These are phyloP conservation scores for Chlorella sorokiniana DNA, from an alignment of 139 green algal genomes.

Conservation along the genomic window DNA sequence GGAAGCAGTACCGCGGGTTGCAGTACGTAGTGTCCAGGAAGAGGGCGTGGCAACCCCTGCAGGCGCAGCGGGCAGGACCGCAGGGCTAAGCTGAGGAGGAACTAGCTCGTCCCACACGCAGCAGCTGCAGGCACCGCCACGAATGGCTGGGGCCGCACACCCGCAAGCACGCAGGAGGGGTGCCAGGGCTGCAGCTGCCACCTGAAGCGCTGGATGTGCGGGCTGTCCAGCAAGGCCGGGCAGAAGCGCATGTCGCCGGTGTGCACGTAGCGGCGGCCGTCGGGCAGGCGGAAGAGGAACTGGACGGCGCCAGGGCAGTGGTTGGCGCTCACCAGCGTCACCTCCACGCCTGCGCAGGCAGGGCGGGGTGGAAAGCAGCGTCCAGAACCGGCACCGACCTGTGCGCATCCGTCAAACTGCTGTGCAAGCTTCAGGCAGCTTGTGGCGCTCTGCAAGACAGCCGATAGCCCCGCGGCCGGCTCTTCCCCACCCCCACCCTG, in stretches of 20 bases:
- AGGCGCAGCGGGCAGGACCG: too few species aligned
- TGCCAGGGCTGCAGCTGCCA: not conserved
- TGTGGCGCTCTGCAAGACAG: not conserved
- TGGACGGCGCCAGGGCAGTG: constrained; percentile 80
- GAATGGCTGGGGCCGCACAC: too few species aligned
- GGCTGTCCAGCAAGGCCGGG: constrained; percentile 46
- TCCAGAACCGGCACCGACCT: not conserved
- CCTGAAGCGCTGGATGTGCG: constrained; percentile 54
- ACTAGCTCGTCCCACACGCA: too few species aligned
- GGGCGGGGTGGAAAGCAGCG: not conserved
- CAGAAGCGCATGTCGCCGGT: constrained; percentile 76
- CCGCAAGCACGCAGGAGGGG: not conserved
- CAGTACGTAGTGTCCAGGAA: constrained; percentile 91
- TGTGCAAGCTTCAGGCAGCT: too few species aligned
- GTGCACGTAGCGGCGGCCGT: constrained; percentile 66
- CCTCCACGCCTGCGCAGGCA: constrained; percentile 49
- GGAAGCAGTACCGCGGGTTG: constrained; percentile 72
- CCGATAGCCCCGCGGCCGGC: not conserved
- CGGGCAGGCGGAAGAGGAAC: constrained; percentile 76
- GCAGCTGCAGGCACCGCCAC: too few species aligned
- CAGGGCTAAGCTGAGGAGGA: too few species aligned
- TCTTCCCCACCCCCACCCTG: constrained; percentile 44
- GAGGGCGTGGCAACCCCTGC: constrained; percentile 53
- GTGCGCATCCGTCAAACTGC: too few species aligned
- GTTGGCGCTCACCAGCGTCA: constrained; percentile 77